These are phyloP conservation scores for Pelargonium myrrhifolium DNA, from an alignment of 441 rosid species.

Conservation along the genomic window DNA sequence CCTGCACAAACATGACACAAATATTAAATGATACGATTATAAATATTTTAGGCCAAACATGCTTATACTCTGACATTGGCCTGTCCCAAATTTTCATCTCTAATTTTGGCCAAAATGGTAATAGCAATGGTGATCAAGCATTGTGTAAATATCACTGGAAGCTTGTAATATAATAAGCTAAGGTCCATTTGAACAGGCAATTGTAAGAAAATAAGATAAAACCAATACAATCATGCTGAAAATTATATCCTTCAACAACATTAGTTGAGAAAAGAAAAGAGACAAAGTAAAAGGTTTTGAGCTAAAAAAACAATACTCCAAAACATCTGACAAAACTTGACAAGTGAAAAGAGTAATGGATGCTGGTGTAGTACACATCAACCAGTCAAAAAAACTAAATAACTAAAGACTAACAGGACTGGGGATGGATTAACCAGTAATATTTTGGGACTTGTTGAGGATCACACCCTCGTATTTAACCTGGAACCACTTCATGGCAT, in stretches of 20 bases:
- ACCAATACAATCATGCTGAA: neutral
- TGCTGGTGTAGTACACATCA: constrained; percentile 5
- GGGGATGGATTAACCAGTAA: constrained; percentile 22
- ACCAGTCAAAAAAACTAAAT: neutral
- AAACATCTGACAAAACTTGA: constrained; percentile 1
- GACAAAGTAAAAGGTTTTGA: neutral
- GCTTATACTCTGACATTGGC: too few relatives aligned
- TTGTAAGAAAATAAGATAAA: neutral
- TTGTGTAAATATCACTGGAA: too few relatives aligned
- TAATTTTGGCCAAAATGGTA: too few relatives aligned
- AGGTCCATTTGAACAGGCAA: too few relatives aligned
- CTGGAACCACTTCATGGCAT: constrained; percentile 97
- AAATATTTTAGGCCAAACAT: too few relatives aligned
- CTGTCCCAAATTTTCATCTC: too few relatives aligned
- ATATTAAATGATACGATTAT: too few relatives aligned
- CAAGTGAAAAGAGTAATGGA: neutral
- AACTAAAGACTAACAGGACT: neutral
- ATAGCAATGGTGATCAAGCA: too few relatives aligned
- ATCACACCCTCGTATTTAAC: constrained; percentile 92
- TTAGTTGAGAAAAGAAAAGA: neutral
- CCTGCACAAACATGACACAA: too few relatives aligned
- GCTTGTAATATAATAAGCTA: too few relatives aligned
- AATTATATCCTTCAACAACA: neutral
- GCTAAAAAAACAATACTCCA: neutral
- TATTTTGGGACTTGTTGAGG: constrained; percentile 82